Evolutionary conservation across 2,329 filamentous ascomycete species (phyloP).

Genomic region (Phialophora macrospora): DNA sequence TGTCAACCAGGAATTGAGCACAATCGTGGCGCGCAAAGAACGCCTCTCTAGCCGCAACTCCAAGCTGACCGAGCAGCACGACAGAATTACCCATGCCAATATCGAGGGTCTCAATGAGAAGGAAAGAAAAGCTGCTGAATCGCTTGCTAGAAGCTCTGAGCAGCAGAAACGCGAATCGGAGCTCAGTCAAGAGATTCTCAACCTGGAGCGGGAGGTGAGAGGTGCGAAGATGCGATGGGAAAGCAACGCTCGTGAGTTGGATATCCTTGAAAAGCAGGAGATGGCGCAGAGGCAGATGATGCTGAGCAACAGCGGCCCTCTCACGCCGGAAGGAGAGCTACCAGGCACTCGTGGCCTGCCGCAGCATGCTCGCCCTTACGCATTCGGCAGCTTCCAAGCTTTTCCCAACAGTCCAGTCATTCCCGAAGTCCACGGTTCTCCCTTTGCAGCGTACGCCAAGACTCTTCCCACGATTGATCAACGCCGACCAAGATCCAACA

Average conservation of each 20-base stretch:
- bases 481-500: constrained; percentile 38
- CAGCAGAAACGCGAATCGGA: constrained; percentile 51
- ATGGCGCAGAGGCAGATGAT: constrained; percentile 50
- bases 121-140: constrained; percentile 55
- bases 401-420: constrained; percentile 39
- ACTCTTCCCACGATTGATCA: constrained; percentile 31
- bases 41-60: constrained; percentile 62
- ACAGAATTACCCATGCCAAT: constrained; percentile 63
- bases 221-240: constrained; percentile 37
- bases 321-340: constrained; percentile 65
- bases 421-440: constrained; percentile 36
- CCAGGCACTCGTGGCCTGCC: constrained; percentile 56
- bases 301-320: constrained; percentile 50
- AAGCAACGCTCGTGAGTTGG: constrained; percentile 45
- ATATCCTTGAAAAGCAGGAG: constrained; percentile 36
- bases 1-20: constrained; percentile 39
- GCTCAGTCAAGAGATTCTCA: constrained; percentile 47
- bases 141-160: constrained; percentile 53
- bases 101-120: constrained; percentile 62
- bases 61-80: constrained; percentile 66
- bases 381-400: constrained; percentile 38
- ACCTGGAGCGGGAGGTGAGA: constrained; percentile 48
- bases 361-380: constrained; percentile 33
- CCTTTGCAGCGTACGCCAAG: constrained; percentile 39
- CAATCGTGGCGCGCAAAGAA: constrained; percentile 61